Evolutionary conservation across 352 stramenopile species (phyloP).

Genomic region (Phytophthora lateralis): DNA sequence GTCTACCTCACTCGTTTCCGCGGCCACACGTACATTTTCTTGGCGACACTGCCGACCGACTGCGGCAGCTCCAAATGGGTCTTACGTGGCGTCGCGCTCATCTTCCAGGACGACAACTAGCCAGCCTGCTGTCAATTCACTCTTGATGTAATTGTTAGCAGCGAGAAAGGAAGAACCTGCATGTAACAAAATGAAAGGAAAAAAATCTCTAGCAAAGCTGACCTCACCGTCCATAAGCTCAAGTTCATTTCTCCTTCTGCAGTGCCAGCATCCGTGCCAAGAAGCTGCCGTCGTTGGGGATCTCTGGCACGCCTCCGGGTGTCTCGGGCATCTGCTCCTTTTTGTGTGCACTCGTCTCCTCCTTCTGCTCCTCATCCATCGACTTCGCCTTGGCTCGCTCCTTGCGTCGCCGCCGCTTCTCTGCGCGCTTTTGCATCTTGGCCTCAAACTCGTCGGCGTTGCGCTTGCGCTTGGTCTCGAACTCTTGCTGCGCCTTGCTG

Average conservation of each 20-base stretch:
- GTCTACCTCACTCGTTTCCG: slow-evolving; percentile 98
- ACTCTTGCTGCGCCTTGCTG: slow-evolving; percentile 63
- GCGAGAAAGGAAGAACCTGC: slow-evolving; percentile 8
- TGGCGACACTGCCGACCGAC: slow-evolving; percentile 94
- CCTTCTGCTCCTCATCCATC: slow-evolving; percentile 35
- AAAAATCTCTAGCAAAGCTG: slow-evolving; percentile 11
- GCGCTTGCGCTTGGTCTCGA: slow-evolving; percentile 67
- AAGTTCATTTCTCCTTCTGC: slow-evolving; percentile 41
- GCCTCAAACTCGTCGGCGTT: slow-evolving; percentile 74
- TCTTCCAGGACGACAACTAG: slow-evolving; percentile 97
- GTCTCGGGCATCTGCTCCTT: slow-evolving; percentile 49
- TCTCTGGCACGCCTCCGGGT: slow-evolving; percentile 72
- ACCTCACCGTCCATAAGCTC: slow-evolving; percentile 1
- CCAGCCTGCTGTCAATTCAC: neutral
- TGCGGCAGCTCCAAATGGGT: slow-evolving; percentile 94
- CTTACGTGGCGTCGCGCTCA: slow-evolving; percentile 91
- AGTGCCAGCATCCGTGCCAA: slow-evolving; percentile 71
- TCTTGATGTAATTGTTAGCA: slow-evolving; percentile 22
- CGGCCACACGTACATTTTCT: slow-evolving; percentile 96
- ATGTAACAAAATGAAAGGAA: slow-evolving; percentile 16
- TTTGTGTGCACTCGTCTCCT: slow-evolving; percentile 18
- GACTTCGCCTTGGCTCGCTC: slow-evolving; percentile 64
- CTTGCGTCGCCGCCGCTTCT: slow-evolving; percentile 78
- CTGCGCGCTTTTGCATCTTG: slow-evolving; percentile 72
- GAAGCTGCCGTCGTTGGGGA: slow-evolving; percentile 85